Percentiles rank a stretch among this genome's conserved stretches.
phyloP scores from a whole-genome alignment of 164 flowering plant species.

The Annona squamosa region DNA sequence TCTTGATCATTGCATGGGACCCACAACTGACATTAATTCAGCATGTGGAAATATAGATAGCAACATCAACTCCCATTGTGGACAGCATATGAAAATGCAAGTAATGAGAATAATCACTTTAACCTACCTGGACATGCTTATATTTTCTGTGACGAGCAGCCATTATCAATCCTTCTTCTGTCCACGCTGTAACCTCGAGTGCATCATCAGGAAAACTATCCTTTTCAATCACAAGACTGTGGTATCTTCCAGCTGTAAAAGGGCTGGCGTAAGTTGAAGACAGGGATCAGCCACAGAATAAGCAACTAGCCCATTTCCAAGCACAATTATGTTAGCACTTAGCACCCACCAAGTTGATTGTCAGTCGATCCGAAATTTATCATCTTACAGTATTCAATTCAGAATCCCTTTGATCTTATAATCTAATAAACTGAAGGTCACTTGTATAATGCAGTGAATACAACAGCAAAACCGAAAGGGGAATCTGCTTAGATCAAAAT shows the following conservation, averaged over 20 bases:
- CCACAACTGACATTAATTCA: too few species aligned
- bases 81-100: not conserved
- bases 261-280: constrained; percentile 41
- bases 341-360: not conserved
- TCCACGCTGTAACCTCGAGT: constrained; percentile 94
- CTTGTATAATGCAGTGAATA: too few species aligned
- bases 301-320: not conserved
- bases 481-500: too few species aligned
- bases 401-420: too few species aligned
- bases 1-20: too few species aligned
- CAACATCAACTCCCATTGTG: too few species aligned
- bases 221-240: constrained; percentile 87
- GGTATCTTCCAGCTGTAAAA: constrained; percentile 86
- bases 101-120: too few species aligned
- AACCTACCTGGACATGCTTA: constrained; percentile 58
- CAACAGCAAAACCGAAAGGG: too few species aligned
- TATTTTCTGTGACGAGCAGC: constrained; percentile 83
- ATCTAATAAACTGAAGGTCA: too few species aligned
- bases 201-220: constrained; percentile 72
- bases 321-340: not conserved
- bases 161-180: constrained; percentile 87
- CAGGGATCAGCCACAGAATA: not conserved
- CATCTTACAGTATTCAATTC: not conserved
- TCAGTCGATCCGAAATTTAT: not conserved
- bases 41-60: too few species aligned